Conservation (phyloP, 2,329 filamentous ascomycete genomes). For the Fonsecaea monophora region DNA sequence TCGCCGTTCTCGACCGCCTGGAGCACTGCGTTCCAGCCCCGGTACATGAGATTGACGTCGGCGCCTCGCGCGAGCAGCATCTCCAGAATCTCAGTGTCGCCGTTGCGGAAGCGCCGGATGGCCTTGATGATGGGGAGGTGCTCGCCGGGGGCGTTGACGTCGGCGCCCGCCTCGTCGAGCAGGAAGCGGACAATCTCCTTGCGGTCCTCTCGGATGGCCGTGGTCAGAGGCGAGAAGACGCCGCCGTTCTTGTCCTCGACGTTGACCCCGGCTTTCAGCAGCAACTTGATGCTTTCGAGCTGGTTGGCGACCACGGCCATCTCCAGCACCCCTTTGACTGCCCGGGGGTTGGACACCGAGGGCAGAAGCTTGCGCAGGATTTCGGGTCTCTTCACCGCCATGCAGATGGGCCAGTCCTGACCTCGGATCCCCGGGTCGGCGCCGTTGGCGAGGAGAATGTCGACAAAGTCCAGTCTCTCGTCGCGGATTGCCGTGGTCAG, state of each 20-base stretch:
- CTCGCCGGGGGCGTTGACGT: slow-evolving; percentile 72
- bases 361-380: slow-evolving; percentile 67
- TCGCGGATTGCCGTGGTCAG: slow-evolving; percentile 71
- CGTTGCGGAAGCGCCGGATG: slow-evolving; percentile 63
- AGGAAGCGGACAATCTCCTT: slow-evolving; percentile 68
- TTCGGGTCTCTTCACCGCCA: slow-evolving; percentile 68
- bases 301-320: slow-evolving; percentile 71
- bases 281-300: slow-evolving; percentile 70
- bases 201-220: slow-evolving; percentile 68
- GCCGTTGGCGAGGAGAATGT: slow-evolving; percentile 63
- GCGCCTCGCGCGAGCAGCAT: slow-evolving; percentile 68
- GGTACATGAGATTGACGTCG: slow-evolving; percentile 71
- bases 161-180: slow-evolving; percentile 66
- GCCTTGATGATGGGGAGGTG: slow-evolving; percentile 75
- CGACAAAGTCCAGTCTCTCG: slow-evolving; percentile 65
- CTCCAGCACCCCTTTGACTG: slow-evolving; percentile 71
- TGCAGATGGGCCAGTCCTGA: slow-evolving; percentile 73
- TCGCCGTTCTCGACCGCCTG: slow-evolving; percentile 71
- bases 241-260: slow-evolving; percentile 76
- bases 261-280: slow-evolving; percentile 68
- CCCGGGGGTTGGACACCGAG: slow-evolving; percentile 63
- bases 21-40: slow-evolving; percentile 70
- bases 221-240: slow-evolving; percentile 73
- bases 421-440: slow-evolving; percentile 69
- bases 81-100: slow-evolving; percentile 67